Conservation (phyloP, 805 yeast genomes). For the Metschnikowia reukaufii region DNA sequence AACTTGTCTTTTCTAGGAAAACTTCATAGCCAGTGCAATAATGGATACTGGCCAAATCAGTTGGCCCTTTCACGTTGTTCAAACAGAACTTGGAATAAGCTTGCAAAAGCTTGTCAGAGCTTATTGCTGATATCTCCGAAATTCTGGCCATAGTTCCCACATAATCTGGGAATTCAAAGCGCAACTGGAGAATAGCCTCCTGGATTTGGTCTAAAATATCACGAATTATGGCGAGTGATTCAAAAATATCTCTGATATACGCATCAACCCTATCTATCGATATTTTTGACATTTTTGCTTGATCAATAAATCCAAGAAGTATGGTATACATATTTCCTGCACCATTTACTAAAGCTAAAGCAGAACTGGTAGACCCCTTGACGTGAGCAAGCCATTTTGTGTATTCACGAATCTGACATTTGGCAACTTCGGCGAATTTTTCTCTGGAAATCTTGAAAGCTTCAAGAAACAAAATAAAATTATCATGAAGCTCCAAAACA, state of each 20-base stretch:
- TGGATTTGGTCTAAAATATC: not conserved
- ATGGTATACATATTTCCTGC: not conserved
- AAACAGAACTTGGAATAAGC: not conserved
- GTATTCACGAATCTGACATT: not conserved
- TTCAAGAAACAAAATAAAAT: not conserved
- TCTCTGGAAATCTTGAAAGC: no score
- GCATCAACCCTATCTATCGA: not conserved
- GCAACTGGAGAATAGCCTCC: not conserved
- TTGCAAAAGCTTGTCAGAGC: not conserved
- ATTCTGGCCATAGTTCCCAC: not conserved
- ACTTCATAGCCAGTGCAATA: not conserved
- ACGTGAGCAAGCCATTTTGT: not conserved
- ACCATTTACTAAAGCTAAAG: not conserved
- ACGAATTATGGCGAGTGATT: not conserved
- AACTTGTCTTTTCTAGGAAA: not conserved
- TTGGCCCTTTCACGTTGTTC: not conserved
- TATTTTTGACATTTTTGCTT: not conserved
- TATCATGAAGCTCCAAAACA: not conserved
- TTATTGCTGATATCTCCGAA: not conserved
- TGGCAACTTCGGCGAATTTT: not conserved
- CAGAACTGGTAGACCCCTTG: not conserved
- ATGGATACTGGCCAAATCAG: not conserved
- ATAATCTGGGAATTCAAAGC: no score
- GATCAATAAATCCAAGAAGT: not conserved
- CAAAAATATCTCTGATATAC: not conserved